phyloP scores from a whole-genome alignment of 176 grass and related monocot species.

The Alloteropsis semialata region DNA sequence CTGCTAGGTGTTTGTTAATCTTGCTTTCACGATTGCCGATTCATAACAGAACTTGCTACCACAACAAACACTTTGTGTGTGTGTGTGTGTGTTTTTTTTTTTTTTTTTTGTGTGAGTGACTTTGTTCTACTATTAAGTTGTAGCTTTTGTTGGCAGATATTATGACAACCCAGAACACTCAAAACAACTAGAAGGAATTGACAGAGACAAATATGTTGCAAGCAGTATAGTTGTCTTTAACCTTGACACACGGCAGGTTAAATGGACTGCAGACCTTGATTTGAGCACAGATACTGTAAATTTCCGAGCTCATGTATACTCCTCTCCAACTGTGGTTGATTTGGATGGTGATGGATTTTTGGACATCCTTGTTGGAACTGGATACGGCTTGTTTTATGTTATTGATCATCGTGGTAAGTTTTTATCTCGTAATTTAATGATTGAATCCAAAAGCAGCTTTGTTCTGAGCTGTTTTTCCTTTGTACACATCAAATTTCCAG shows the following conservation, averaged over 20 bases:
- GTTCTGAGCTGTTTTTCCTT: not conserved
- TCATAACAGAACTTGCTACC: conserved; percentile 14
- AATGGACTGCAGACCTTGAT: conserved; percentile 81
- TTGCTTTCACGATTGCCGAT: conserved; percentile 17
- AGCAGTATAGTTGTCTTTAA: conserved; percentile 94
- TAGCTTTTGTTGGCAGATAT: conserved; percentile 58
- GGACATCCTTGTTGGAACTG: conserved; percentile 95
- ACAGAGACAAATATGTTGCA: conserved; percentile 85
- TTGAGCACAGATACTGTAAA: conserved; percentile 69
- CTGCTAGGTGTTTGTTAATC: conserved; percentile 29
- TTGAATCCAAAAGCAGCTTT: conserved; percentile 15
- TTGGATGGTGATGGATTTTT: conserved; percentile 96
- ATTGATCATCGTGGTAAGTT: conserved; percentile 77
- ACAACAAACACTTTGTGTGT: not conserved
- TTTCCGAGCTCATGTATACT: conserved; percentile 75
- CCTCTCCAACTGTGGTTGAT: conserved; percentile 91
- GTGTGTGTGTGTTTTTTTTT: too few relatives aligned
- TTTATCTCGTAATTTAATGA: conserved; percentile 9
- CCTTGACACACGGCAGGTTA: conserved; percentile 89
- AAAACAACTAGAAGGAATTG: conserved; percentile 71
- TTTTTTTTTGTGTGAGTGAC: not conserved
- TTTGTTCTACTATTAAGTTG: conserved; percentile 22
- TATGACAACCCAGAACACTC: conserved; percentile 66
- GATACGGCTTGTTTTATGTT: conserved; percentile 90
- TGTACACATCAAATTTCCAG: not conserved